Conservation (phyloP, 495 filamentous ascomycete genomes). For the Pseudotulostoma volvatum region DNA sequence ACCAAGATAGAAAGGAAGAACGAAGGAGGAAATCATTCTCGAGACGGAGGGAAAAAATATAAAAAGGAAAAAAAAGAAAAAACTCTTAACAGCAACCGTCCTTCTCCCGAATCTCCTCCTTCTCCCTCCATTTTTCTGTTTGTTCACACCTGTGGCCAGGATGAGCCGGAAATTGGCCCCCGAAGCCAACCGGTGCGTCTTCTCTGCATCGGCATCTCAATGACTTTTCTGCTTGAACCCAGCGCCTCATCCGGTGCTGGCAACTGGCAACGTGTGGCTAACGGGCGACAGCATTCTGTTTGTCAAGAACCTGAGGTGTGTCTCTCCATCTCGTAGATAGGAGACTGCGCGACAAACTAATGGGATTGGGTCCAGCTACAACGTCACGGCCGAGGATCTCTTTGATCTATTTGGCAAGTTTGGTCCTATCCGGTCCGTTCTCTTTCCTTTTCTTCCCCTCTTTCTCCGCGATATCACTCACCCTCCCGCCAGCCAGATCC, state of each 20-base stretch:
- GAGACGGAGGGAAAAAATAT: too few species aligned
- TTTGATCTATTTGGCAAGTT: conserved; percentile 94
- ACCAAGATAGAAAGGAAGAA: too few species aligned
- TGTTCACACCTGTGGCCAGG: conserved; percentile 4
- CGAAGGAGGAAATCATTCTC: too few species aligned
- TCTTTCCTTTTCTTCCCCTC: too few species aligned
- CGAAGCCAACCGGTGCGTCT: conserved; percentile 80
- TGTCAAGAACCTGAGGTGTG: conserved; percentile 92
- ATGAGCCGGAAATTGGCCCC: conserved; percentile 70
- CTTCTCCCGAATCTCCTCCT: too few species aligned
- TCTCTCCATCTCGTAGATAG: conserved; percentile 4
- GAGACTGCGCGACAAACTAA: conserved; percentile 5
- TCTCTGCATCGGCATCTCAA: conserved; percentile 9
- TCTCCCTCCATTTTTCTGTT: neutral
- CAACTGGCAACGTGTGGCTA: neutral
- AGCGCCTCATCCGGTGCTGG: conserved; percentile 1
- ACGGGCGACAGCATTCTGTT: conserved; percentile 61
- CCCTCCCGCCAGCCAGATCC: conserved; percentile 88
- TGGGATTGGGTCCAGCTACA: conserved; percentile 68
- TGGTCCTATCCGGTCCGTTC: conserved; percentile 74
- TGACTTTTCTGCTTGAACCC: conserved; percentile 1
- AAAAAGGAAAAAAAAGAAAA: too few species aligned
- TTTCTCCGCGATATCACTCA: too few species aligned
- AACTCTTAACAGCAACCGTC: too few species aligned
- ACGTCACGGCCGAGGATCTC: conserved; percentile 83